Base-by-base conservation (phyloP, 1,284 basidiomycete genomes). In the Puccinia triticina region DNA sequence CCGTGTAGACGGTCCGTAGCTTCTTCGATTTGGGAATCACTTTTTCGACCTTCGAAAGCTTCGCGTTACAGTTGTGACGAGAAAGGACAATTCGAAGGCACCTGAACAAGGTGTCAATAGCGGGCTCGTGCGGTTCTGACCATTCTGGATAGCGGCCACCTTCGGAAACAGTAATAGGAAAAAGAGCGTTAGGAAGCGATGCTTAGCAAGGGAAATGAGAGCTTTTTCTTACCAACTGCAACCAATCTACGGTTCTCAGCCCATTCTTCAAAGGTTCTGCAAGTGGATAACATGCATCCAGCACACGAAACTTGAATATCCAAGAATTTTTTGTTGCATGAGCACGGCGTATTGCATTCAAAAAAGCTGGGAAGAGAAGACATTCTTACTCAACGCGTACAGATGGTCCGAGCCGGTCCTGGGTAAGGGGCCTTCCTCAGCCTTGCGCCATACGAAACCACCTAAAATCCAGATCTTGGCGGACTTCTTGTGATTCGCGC, bases 211-310 rank as follows among this genome's bases (percentile, higher is more conserved):
- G 11, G 8, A 26, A 69, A n/a, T 2, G 11, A 69, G 37, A 18
- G 8, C 32, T 69, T 10, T 10, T 12, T 18, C 78, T 59, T 40
- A 80, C 78, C 66, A 50, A 61, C 67, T 46, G 57, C 37, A 55
- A 69, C 66, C 40, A 80, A 29, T 64, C 69, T 80, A n/a, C 78
- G 64, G 50, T 80, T 80, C 29, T 46, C 53, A 7, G 67, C 78
- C 78, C 78, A 80, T 64, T 80, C 78, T 32, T 73, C 69, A 55
- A 80, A 80, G 21, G 53, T 80, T 43, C 78, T 48, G 34, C 69
- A 80, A 32, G 69, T 80, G 59, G 78, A 80, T 18, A 73, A 26
- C 78, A 80, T 80, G 57, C 78, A 80, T 21, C 78, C 78, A 57
- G 50, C 53, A 57, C 78, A 80, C 23, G 67, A 69, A 40, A 80